These are phyloP conservation scores for Paraglomus occultum DNA, from an alignment of 192 early-diverging fungal genomes.

Conservation along the genomic window DNA sequence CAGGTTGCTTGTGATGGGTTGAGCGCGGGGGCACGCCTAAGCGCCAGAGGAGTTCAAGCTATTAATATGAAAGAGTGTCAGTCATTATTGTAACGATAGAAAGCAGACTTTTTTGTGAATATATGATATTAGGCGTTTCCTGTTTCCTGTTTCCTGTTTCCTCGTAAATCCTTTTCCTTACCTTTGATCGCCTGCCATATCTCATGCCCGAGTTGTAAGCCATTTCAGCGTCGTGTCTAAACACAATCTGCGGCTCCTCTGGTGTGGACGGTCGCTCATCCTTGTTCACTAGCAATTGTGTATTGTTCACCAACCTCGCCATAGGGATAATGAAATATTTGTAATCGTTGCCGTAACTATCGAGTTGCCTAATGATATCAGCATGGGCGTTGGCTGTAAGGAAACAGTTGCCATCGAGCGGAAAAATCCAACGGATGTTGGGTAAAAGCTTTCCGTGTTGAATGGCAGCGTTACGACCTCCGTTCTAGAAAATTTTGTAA, in stretches of 20 bases:
- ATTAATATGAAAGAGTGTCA: not conserved
- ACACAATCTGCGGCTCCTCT: conserved; percentile 64
- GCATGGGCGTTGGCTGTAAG: conserved; percentile 50
- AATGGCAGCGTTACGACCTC: conserved; percentile 57
- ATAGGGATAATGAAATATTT: conserved; percentile 66
- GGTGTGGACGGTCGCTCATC: conserved; percentile 55
- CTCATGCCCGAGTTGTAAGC: conserved; percentile 59
- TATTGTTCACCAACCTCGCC: conserved; percentile 58
- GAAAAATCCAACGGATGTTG: conserved; percentile 58
- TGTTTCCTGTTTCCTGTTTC: not conserved
- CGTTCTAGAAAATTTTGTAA: conserved; percentile 45
- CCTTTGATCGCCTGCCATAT: conserved; percentile 65
- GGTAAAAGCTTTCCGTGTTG: conserved; percentile 46
- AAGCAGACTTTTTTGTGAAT: not conserved
- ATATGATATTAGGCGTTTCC: not conserved
- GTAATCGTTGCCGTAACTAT: conserved; percentile 42
- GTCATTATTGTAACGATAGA: not conserved
- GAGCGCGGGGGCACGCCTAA: conserved; percentile 51
- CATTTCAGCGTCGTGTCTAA: conserved; percentile 54
- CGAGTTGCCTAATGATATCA: conserved; percentile 54
- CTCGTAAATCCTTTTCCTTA: conserved; percentile 26
- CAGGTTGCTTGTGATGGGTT: conserved; percentile 43
- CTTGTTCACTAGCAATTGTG: conserved; percentile 45
- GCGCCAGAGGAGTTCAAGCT: conserved; percentile 59
- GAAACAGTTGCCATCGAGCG: conserved; percentile 65